Percentiles rank a stretch among this genome's conserved stretches.
Conservation (phyloP, 108 stramenopile genomes). For the Epipyxis sp. region DNA sequence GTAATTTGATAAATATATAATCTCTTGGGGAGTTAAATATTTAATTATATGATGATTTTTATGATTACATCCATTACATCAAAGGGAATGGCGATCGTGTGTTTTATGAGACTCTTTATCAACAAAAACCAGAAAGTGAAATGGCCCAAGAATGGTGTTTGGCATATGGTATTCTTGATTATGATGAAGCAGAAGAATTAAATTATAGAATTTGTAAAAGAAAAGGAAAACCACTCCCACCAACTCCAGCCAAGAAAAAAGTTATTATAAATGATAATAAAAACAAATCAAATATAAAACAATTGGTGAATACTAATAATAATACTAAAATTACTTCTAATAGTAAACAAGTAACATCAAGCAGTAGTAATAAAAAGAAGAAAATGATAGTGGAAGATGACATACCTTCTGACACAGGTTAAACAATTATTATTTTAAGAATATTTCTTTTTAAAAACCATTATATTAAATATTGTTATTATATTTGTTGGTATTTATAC, state of each 20-base stretch:
- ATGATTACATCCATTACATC: background rate
- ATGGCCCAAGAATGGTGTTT: slow-evolving; percentile 54
- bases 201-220: slow-evolving; percentile 43
- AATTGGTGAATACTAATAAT: too few relatives aligned
- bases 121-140: slow-evolving; percentile 48
- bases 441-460: too few relatives aligned
- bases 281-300: too few relatives aligned
- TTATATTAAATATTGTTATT: too few relatives aligned
- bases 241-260: slow-evolving; percentile 3
- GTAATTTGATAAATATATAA: too few relatives aligned
- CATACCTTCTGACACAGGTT: background rate
- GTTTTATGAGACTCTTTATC: slow-evolving; percentile 48
- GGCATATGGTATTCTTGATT: slow-evolving; percentile 33
- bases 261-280: too few relatives aligned
- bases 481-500: too few relatives aligned
- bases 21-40: too few relatives aligned
- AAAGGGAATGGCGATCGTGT: slow-evolving; percentile 36
- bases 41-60: too few relatives aligned
- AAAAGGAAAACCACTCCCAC: slow-evolving; percentile 35
- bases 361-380: background rate
- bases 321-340: too few relatives aligned
- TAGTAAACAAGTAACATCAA: too few relatives aligned
- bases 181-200: slow-evolving; percentile 33
- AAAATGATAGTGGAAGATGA: background rate
- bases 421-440: too few relatives aligned